phyloP scores from a whole-genome alignment of 2,329 filamentous ascomycete genomes.

The Trichophyton equinum region DNA sequence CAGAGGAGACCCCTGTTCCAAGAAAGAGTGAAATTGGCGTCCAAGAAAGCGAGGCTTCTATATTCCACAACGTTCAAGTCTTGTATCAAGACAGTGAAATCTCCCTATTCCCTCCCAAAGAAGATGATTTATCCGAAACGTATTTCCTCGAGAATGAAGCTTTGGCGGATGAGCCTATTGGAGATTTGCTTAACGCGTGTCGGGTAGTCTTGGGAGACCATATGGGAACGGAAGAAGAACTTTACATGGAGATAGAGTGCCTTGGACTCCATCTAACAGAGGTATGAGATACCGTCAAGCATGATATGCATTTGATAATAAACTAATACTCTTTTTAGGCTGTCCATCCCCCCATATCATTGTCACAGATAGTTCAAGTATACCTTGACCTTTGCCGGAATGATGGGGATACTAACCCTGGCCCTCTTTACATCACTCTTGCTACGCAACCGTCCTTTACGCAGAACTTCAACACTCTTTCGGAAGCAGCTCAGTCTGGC shows the following conservation, averaged over 20 bases:
- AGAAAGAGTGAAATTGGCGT: neutral
- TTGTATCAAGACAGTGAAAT: constrained; percentile 45
- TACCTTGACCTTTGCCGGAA: constrained; percentile 48
- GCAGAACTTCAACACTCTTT: constrained; percentile 41
- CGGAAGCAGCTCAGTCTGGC: constrained; percentile 42
- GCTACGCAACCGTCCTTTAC: constrained; percentile 42
- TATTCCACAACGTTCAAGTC: constrained; percentile 36
- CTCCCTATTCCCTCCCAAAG: constrained; percentile 45
- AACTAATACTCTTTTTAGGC: constrained; percentile 23
- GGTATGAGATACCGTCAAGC: constrained; percentile 26
- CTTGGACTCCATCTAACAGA: constrained; percentile 46
- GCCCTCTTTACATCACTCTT: constrained; percentile 48
- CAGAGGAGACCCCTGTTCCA: neutral
- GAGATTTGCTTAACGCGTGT: constrained; percentile 45
- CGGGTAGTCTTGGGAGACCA: constrained; percentile 43
- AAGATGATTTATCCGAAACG: constrained; percentile 41
- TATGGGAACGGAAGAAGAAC: constrained; percentile 44
- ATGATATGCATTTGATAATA: constrained; percentile 4
- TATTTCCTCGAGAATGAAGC: constrained; percentile 46
- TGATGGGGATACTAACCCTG: constrained; percentile 41
- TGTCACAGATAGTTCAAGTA: constrained; percentile 47
- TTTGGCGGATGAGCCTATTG: constrained; percentile 41
- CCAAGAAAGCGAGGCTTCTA: neutral
- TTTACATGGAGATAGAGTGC: constrained; percentile 43
- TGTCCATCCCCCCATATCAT: constrained; percentile 30